Base-by-base conservation (phyloP, 1,284 basidiomycete genomes). In the Ceratobasidium sp. region DNA sequence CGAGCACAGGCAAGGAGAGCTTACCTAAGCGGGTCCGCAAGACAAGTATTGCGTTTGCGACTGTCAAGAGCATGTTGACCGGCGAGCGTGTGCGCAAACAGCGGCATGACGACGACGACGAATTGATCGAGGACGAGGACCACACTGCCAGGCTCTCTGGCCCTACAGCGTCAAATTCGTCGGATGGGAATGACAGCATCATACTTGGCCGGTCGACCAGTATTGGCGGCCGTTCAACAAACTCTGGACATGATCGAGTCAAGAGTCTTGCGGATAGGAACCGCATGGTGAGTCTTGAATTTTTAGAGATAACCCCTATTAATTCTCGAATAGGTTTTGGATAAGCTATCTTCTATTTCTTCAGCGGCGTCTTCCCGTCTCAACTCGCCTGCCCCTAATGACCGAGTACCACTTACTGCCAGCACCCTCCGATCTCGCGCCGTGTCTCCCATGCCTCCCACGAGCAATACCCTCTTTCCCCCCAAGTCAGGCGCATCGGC, bases 221-320 rank as follows among this genome's bases (percentile, higher is more conserved):
- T 30, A 21, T 46, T 58, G 53, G 54, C 41, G 66, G 30, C 16
- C 68, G 52, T 50, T 58, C 67, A 14, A 68, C 62, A 14, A 57
- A 56, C 25, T 59, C 64, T 25, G 69, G 69, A 66, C n/a, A 23
- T 70, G 33, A 66, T 7, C 68, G 70, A 11, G 52, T 68, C 13
- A 53, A 44, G 50, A 71, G 41, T 47, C 56, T 71, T 14, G 68
- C 68, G 25, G 70, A 72, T 30, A 59, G 70, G 13, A 72, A 72
- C 50, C 68, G 72, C 39, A 66, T 56, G 58, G 72, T 72, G 47
- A 19, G 71, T 68, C 7, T 46, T 47, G 19, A 39, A 13, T 14
- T 19, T 8, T 46, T 27, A 16, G 23, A n/a, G 44, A 44, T 21
- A 14, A 7, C 56, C 14, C 14, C n/a, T 53, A 7, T 6, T 39